Evolutionary conservation across 306 rosid species (phyloP).

Genomic region (Prunus persica): DNA sequence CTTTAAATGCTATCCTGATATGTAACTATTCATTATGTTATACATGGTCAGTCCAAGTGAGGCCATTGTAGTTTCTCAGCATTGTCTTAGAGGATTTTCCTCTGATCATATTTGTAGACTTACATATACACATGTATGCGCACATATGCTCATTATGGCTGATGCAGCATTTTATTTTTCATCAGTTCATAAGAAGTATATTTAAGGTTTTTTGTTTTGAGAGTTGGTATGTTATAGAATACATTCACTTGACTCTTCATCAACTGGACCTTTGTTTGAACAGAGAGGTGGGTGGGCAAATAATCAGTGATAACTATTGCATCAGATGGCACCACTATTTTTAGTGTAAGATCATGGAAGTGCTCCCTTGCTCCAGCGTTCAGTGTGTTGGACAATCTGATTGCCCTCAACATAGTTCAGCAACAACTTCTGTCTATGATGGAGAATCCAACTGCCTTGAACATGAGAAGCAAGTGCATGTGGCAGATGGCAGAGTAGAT

Average conservation of each 20-base stretch:
- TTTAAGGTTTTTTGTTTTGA: background rate
- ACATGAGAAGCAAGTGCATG: conserved; percentile 37
- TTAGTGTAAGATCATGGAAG: conserved; percentile 61
- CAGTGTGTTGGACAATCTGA: conserved; percentile 67
- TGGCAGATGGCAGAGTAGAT: conserved; percentile 36
- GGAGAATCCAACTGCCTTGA: conserved; percentile 46
- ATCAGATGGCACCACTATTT: conserved; percentile 28
- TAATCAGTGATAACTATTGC: conserved; percentile 23
- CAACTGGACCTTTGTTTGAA: conserved; percentile 26
- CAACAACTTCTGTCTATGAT: conserved; percentile 38
- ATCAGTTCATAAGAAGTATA: background rate
- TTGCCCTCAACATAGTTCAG: conserved; percentile 54
- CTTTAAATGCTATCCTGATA: background rate
- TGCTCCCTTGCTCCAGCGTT: conserved; percentile 77
- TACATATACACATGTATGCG: background rate
- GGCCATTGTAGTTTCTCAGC: background rate
- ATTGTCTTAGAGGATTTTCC: background rate
- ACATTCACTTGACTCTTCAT: background rate
- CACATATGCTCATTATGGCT: background rate
- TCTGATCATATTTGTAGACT: background rate
- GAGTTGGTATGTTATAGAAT: background rate
- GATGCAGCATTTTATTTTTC: background rate
- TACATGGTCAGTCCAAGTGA: background rate
- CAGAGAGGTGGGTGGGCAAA: conserved; percentile 36
- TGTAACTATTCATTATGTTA: background rate